Conservation (phyloP, 805 yeast species). For the Yarrowia osloensis region DNA sequence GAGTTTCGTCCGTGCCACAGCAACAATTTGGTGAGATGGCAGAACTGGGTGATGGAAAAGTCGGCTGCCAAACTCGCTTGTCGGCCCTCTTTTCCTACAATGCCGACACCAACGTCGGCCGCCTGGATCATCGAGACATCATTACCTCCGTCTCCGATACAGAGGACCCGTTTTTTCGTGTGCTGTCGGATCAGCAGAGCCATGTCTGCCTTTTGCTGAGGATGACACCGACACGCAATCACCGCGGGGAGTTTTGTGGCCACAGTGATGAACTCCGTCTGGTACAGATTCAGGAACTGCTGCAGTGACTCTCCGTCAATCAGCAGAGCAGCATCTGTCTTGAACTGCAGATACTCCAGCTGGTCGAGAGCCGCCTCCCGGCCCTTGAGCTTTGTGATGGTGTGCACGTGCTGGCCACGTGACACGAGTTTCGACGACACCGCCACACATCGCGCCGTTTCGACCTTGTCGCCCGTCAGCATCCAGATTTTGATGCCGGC, state of each 20-base stretch:
- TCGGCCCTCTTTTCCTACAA: constrained; percentile 97
- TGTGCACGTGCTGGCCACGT: constrained; percentile 91
- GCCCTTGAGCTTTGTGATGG: constrained; percentile 64
- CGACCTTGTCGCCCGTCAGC: constrained; percentile 98
- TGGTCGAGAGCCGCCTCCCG: constrained; percentile 72
- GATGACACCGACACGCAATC: constrained; percentile 98
- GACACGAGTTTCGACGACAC: constrained; percentile 91
- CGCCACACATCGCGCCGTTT: constrained; percentile 96
- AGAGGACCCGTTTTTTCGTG: constrained; percentile 90
- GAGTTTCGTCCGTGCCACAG: constrained; percentile 99
- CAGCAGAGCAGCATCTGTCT: constrained; percentile 69
- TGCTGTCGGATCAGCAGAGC: constrained; percentile 73
- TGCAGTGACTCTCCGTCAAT: constrained; percentile 93
- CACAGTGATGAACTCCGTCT: constrained; percentile 71
- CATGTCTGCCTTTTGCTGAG: constrained; percentile 97
- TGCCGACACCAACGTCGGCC: constrained; percentile 98
- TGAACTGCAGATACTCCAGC: constrained; percentile 68
- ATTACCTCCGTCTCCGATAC: constrained; percentile 99
- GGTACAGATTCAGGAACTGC: constrained; percentile 61
- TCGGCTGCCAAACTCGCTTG: constrained; percentile 98
- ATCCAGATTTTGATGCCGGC: constrained; percentile 99
- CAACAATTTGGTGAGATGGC: constrained; percentile 78
- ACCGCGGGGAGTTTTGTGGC: constrained; percentile 86
- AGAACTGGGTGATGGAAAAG: constrained; percentile 89
- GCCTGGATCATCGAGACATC: constrained; percentile 99